Conservation (phyloP, 495 filamentous ascomycete genomes). For the Emericellopsis terricola region DNA sequence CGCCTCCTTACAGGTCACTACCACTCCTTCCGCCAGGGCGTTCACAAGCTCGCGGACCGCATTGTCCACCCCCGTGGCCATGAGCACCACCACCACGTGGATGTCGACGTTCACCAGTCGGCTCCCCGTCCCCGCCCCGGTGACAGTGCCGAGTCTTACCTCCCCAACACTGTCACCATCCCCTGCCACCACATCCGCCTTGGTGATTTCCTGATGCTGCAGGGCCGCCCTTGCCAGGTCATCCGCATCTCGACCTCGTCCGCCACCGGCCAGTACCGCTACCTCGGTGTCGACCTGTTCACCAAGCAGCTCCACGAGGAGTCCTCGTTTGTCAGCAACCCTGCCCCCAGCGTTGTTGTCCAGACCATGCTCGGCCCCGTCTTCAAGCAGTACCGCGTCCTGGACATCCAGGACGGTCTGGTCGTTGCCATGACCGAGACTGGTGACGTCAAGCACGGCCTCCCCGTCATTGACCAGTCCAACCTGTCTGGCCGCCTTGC, state of each 20-base stretch:
- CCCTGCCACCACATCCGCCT: slow-evolving; percentile 98
- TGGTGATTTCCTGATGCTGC: slow-evolving; percentile 95
- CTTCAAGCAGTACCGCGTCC: slow-evolving; percentile 99
- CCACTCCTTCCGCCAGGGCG: slow-evolving; percentile 79
- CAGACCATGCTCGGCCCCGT: slow-evolving; percentile 99
- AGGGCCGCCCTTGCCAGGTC: slow-evolving; percentile 98
- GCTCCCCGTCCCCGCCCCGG: slow-evolving; percentile 9
- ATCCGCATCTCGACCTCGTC: slow-evolving; percentile 98
- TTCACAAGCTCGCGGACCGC: slow-evolving; percentile 70
- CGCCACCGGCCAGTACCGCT: slow-evolving; percentile 97
- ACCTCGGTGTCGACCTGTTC: slow-evolving; percentile 99
- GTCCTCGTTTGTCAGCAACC: slow-evolving; percentile 94
- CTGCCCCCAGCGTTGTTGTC: slow-evolving; percentile 85
- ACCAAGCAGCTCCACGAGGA: slow-evolving; percentile 97
- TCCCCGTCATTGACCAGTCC: slow-evolving; percentile 87
- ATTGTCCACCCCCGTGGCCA: slow-evolving; percentile 49
- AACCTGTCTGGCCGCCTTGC: slow-evolving; percentile 65
- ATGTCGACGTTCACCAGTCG: slow-evolving; percentile 27
- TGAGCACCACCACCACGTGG: slow-evolving; percentile 34
- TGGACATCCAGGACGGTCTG: slow-evolving; percentile 81
- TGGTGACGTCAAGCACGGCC: slow-evolving; percentile 93
- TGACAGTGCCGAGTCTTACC: slow-evolving; percentile 16
- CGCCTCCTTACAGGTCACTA: slow-evolving; percentile 60
- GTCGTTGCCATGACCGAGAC: slow-evolving; percentile 35
- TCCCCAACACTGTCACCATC: slow-evolving; percentile 85